Evolutionary conservation across 1,139 yeast genomes (phyloP), one percentile per base, ranked within the genome.

Genomic region (Taiozyma onychis): DNA sequence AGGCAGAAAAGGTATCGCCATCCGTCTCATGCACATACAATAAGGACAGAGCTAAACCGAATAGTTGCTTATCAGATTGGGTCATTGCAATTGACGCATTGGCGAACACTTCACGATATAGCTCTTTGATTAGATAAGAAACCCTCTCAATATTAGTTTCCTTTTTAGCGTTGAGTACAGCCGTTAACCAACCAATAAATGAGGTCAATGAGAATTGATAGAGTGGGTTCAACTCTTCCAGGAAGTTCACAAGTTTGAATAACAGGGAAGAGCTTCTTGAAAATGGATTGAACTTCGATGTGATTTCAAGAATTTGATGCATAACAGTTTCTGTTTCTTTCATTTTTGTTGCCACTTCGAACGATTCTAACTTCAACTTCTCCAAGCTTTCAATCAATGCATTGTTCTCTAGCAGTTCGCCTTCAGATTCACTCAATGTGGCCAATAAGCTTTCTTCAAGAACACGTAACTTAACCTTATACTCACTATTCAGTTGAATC

Each of bases 401-500:
- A 50, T 83, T 83, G 63, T 85, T 82, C 14, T 89, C 96, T 44
- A 91, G 70, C 39, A 91, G 75, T 51, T 77, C 80, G 0, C 88
- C 88, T 24, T 75, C 71, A 0, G 86, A 70, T 7, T 75, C 75
- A 56, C 80, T 80, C 51, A 91, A 69, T 0, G 83, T 76, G 10
- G 73, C 70, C 51, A 90, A 70, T 6, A 91, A 70, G 14, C 77
- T 75, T n/a, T 74, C 70, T 58, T 90, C 97, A 27, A 88, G 72
- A 2, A 64, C 63, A 39, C 77, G 73, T 48, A 91, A 66, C 30
- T 75, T 77, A 1, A 74, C 73, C 51, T 74, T 76, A 59, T 83
- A 86, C 50, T 82, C 85, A 10, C 85, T 78, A 57, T 82, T 83
- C n/a, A 82, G 64, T 39, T 71, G 70, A 16, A 78, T 66, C 51